phyloP scores from a whole-genome alignment of 139 green algal species.

The Chlamydomonas sp. region DNA sequence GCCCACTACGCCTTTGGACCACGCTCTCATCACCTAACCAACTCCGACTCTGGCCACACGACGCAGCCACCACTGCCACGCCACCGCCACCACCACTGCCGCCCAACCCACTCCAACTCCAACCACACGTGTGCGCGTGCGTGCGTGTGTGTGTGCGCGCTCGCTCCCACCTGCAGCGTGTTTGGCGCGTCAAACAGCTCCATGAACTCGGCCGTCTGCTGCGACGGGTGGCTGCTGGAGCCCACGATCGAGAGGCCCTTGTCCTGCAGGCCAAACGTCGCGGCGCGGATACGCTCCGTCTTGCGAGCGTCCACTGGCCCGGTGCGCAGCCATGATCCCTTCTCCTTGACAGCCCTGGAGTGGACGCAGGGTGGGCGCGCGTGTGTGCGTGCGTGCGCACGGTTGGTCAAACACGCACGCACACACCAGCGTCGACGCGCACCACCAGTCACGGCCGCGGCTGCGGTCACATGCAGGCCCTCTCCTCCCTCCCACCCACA shows the following conservation, averaged over 20 bases:
- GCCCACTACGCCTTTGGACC: too few species aligned
- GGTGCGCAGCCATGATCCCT: constrained; percentile 50
- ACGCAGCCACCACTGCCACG: too few species aligned
- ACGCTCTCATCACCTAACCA: too few species aligned
- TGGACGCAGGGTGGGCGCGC: background rate
- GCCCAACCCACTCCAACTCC: too few species aligned
- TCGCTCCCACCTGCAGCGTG: constrained; percentile 2
- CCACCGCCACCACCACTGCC: too few species aligned
- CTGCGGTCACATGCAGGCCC: too few species aligned
- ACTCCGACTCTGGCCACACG: too few species aligned
- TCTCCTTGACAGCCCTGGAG: constrained; percentile 56
- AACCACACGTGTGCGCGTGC: too few species aligned
- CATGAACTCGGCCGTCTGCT: constrained; percentile 67
- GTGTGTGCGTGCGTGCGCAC: too few species aligned
- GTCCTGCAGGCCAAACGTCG: constrained; percentile 32
- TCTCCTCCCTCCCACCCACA: too few species aligned
- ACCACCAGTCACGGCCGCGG: too few species aligned
- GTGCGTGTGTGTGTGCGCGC: too few species aligned
- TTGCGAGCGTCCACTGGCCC: constrained; percentile 5
- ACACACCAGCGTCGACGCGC: background rate
- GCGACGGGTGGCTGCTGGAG: constrained; percentile 47
- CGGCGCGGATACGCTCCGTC: constrained; percentile 23
- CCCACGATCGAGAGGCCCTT: constrained; percentile 45
- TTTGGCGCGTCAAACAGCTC: constrained; percentile 49
- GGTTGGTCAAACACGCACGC: background rate